A percentile compares a stretch with the other conserved stretches of the same genome.
Conservation (phyloP, 257 asterid genomes). For the Gentiana dahurica region DNA sequence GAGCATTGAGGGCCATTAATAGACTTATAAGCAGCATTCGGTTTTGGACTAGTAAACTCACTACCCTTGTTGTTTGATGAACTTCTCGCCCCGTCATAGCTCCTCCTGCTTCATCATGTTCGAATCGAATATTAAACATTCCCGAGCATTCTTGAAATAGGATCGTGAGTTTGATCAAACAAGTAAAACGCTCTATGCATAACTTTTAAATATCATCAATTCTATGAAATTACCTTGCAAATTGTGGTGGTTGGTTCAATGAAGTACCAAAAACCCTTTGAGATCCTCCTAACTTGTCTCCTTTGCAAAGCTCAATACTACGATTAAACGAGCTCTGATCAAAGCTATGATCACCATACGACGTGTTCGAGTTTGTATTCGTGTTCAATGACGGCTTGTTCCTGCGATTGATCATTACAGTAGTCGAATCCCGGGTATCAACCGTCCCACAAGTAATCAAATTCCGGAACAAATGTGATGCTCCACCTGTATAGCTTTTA, state of each 20-base stretch:
- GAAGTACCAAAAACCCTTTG: slow-evolving; percentile 52
- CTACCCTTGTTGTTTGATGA: slow-evolving; percentile 33
- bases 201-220: not conserved
- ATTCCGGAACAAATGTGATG: slow-evolving; percentile 39
- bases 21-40: slow-evolving; percentile 38
- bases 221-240: slow-evolving; percentile 26
- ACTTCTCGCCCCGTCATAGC: slow-evolving; percentile 54
- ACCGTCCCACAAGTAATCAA: slow-evolving; percentile 59
- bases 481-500: slow-evolving; percentile 31
- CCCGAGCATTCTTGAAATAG: too few species aligned
- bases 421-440: slow-evolving; percentile 54
- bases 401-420: slow-evolving; percentile 24
- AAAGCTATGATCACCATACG: slow-evolving; percentile 6
- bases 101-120: slow-evolving; percentile 26
- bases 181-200: too few species aligned
- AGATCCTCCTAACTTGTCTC: slow-evolving; percentile 52
- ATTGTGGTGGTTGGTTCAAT: slow-evolving; percentile 40
- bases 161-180: too few species aligned
- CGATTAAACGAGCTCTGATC: too few species aligned
- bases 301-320: slow-evolving; percentile 22
- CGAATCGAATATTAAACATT: too few species aligned
- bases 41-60: slow-evolving; percentile 29
- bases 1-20: slow-evolving; percentile 58
- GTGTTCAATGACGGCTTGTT: slow-evolving; percentile 10
- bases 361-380: not conserved